Base-by-base conservation (phyloP, 345 rosid species). In the Garcia nutans region DNA sequence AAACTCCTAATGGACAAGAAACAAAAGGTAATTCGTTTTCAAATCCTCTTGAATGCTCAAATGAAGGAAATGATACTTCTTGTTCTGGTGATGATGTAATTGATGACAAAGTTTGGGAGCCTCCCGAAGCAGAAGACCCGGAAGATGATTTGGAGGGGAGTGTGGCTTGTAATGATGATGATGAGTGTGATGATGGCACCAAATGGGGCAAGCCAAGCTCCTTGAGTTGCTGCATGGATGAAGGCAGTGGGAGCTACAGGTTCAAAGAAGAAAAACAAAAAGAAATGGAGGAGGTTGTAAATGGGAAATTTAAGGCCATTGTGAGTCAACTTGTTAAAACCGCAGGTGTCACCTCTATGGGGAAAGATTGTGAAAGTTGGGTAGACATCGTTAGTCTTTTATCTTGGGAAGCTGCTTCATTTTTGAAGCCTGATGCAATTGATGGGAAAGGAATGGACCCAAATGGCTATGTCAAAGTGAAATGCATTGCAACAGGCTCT, bases 391-490 rank as follows among this genome's bases (percentile, higher is more conserved):
- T 92, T 78, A 78, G 89, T 71, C 85, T 80, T 70, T 81, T 96
- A 66, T 92, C 97, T 10, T 93, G 97, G 98, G 92, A 92, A 84
- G 99, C 97, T 79, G 97, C 95, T 76, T 88, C 88, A 24, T 82
- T 85, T 65, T 79, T 96, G 82, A 91, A 89, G 82, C 93, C 90
- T 50, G 88, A 81, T 83, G 84, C 88, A 57, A 71, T 84, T 68
- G 86, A 85, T 52, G 92, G 92, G 45, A 91, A 89, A 80, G 77
- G 84, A 60, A 75, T 84, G 80, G 92, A 86, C 82, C 92, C 85
- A 1, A 81, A 85, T 78, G 85, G 80, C 59, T 86, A 84, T 82
- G 87, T 96, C 71, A 96, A 96, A 89, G 91, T 96, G 71, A 96
- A 96, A 84, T 96, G 99, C 89, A 86, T 96, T 78, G 98, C 94